Evolutionary conservation across 805 yeast species (phyloP), one percentile per base, ranked within the genome.

Genomic region (Metschnikowia orientalis): DNA sequence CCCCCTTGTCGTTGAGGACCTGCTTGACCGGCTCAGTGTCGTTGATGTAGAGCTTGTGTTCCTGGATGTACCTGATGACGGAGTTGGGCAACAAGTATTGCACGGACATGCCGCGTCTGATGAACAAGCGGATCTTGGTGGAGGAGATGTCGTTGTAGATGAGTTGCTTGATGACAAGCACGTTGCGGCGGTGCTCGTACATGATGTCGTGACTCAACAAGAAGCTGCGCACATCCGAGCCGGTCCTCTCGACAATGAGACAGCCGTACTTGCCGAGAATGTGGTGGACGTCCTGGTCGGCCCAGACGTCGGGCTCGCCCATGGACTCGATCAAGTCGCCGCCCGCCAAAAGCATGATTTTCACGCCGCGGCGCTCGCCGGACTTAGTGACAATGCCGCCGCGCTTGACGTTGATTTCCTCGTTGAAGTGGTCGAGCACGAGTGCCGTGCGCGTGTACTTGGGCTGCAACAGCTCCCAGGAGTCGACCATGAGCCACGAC

Each of bases 291-390:
- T 92, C 98, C 37, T 74, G 81, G 56, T 90, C 97, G 1, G 95
- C 95, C 98, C 98, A 92, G 23, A 92, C 98, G 51, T 90, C 92
- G 14, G 98, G 97, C 60, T 92, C 98, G n/a, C 98, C 98, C 97
- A 92, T 92, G 26, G 94, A 81, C 58, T 92, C 98, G 34, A 92
- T 92, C 47, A 92, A 72, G 60, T 92, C 98, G 26, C 98, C 98
- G 32, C 98, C 98, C 0, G 98, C 98, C 24, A 92, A 67, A 35
- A 92, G 71, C 97, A 92, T 90, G 50, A 92, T 81, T 56, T 90
- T 90, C 34, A 84, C 95, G 15, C 95, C 96, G 36, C 87, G 71
- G 39, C 65, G 73, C 34, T 63, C 68, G 7, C 85, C 84, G 26
- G 69, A 63, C 5, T 70, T 66, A 7, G 77, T 76, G 42, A 59